Evolutionary conservation across 75 land plant species (phyloP).

Genomic region (Pinus taeda): DNA sequence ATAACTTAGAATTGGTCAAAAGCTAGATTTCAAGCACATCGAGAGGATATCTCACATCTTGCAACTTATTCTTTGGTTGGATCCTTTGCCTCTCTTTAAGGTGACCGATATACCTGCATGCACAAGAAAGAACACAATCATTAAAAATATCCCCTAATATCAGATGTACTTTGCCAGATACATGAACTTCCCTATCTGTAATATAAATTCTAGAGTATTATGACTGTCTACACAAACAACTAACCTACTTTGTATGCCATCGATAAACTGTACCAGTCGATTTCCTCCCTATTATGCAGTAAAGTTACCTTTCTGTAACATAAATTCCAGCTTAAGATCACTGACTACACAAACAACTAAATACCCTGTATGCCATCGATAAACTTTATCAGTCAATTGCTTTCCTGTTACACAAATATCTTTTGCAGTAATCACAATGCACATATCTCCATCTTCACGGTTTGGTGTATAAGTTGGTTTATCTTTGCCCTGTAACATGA

Average conservation of each 20-base stretch:
- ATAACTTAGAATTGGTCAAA: conserved; percentile 3
- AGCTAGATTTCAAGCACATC: conserved; percentile 2
- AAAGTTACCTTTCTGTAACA: not conserved
- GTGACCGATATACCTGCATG: conserved; percentile 75
- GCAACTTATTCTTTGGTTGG: conserved; percentile 89
- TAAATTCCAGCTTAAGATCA: not conserved
- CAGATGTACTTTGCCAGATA: not conserved
- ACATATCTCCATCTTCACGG: no score
- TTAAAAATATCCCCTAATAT: no score
- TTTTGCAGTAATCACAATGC: no score
- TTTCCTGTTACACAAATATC: no score
- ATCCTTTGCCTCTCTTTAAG: conserved; percentile 84
- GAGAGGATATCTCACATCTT: conserved; percentile 59
- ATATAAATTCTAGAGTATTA: not conserved
- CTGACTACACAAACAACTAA: not conserved
- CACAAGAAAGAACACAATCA: not conserved
- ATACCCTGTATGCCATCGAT: conserved; percentile 4
- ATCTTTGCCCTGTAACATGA: not conserved
- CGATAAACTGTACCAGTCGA: conserved; percentile 74
- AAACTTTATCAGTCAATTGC: no score
- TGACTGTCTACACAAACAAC: not conserved
- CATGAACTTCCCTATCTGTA: not conserved
- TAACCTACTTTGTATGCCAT: conserved; percentile 90
- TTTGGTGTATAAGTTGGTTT: no score
- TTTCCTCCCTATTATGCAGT: conserved; percentile 77